A percentile compares a stretch with the other conserved stretches of the same genome.
These are phyloP conservation scores for Heterobasidion annosum DNA, from an alignment of 1,284 basidiomycete genomes.

Conservation along the genomic window DNA sequence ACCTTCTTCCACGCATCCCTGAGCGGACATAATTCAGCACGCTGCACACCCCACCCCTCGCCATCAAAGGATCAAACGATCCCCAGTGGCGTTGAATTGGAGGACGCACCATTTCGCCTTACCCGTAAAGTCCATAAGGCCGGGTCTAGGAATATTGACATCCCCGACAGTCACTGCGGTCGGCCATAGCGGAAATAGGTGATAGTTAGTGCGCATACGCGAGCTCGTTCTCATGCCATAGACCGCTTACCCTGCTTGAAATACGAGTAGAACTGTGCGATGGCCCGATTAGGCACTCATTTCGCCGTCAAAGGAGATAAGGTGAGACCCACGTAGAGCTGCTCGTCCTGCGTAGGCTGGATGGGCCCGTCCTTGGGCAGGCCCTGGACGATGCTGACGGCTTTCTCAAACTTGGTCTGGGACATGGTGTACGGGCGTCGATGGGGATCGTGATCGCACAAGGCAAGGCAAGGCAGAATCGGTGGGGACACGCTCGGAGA, in stretches of 20 bases:
- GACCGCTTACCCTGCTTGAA: constrained; percentile 75
- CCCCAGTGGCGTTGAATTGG: background rate
- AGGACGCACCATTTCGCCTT: constrained; percentile 72
- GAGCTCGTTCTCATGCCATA: background rate
- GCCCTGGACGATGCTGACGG: constrained; percentile 56
- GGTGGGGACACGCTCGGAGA: background rate
- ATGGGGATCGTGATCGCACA: background rate
- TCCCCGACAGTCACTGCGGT: constrained; percentile 67
- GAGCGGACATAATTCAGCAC: background rate
- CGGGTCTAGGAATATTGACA: constrained; percentile 54
- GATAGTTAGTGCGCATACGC: background rate
- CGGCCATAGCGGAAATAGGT: background rate
- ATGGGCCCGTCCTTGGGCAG: constrained; percentile 81
- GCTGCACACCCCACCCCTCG: background rate
- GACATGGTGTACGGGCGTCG: constrained; percentile 35
- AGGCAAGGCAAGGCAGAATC: background rate
- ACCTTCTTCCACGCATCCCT: constrained; percentile 87
- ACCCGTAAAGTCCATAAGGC: constrained; percentile 71
- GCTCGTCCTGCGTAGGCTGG: constrained; percentile 66
- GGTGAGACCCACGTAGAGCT: constrained; percentile 58
- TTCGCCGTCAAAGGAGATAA: constrained; percentile 1
- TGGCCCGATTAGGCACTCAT: background rate
- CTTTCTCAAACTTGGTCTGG: constrained; percentile 71
- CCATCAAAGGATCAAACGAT: background rate
- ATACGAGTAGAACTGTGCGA: constrained; percentile 77